Conservation (phyloP, 768 basidiomycete genomes). For the Hygrophorus russula region DNA sequence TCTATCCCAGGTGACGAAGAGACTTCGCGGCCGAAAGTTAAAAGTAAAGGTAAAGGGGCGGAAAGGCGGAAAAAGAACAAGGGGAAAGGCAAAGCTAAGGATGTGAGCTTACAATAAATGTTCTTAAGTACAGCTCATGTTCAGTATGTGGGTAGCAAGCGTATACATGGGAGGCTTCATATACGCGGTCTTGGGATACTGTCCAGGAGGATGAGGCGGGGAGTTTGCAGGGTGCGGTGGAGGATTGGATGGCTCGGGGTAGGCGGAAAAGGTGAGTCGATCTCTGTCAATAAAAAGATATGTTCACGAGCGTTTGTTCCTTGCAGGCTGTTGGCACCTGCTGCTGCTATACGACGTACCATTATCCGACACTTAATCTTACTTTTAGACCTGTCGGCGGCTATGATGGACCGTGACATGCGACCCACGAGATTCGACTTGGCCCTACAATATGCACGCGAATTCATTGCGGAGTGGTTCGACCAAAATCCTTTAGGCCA, state of each 20-base stretch:
- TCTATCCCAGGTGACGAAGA: conserved; percentile 46
- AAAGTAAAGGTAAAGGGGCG: conserved; percentile 42
- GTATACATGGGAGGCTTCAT: conserved; percentile 95
- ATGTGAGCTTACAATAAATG: conserved; percentile 22
- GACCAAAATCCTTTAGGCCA: conserved; percentile 98
- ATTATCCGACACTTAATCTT: conserved; percentile 95
- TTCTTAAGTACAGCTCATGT: conserved; percentile 2
- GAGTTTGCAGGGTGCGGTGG: conserved; percentile 81
- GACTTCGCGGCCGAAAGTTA: conserved; percentile 27
- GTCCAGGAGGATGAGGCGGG: conserved; percentile 95
- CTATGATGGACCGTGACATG: conserved; percentile 96
- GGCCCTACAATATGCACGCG: conserved; percentile 79
- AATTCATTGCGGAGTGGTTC: conserved; percentile 95
- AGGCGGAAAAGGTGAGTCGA: conserved; percentile 63
- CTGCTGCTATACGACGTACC: conserved; percentile 80
- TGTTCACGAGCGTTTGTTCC: conserved; percentile 2
- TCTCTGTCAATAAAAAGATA: conserved; percentile 2
- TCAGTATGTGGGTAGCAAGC: conserved; percentile 41
- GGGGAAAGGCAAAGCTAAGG: conserved; percentile 44
- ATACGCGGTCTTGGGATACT: conserved; percentile 91
- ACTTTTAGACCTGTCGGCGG: conserved; percentile 80
- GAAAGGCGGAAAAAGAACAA: conserved; percentile 46
- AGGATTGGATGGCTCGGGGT: conserved; percentile 79
- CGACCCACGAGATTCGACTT: conserved; percentile 90
- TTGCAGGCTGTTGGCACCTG: conserved; percentile 64